Percentiles rank a stretch among this genome's conserved stretches.
Conservation (phyloP, 2,329 filamentous ascomycete species). For the Rutstroemia sp. region DNA sequence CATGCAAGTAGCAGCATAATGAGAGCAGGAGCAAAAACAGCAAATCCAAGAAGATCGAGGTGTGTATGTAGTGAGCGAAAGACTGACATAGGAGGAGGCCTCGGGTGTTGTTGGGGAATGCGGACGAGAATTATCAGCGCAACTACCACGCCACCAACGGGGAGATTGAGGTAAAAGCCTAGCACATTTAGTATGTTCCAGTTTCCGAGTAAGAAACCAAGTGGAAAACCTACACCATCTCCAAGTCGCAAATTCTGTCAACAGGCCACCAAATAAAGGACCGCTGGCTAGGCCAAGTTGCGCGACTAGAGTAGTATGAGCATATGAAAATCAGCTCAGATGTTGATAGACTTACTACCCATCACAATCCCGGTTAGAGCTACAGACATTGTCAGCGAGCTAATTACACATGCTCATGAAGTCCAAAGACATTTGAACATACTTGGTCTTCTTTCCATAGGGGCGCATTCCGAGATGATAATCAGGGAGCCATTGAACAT, state of each 20-base stretch:
- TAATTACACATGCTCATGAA: background rate
- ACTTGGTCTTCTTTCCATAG: background rate
- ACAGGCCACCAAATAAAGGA: conserved; percentile 34
- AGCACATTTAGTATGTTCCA: background rate
- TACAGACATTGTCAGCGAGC: background rate
- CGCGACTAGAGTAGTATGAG: conserved; percentile 29
- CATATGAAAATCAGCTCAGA: background rate
- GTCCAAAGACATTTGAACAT: background rate
- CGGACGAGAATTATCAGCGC: conserved; percentile 32
- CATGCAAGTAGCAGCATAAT: conserved; percentile 31
- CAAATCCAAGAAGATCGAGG: conserved; percentile 29
- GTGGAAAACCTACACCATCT: background rate
- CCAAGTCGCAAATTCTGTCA: conserved; percentile 33
- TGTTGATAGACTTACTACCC: background rate
- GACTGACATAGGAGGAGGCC: background rate
- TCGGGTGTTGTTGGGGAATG: conserved; percentile 21
- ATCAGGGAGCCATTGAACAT: conserved; percentile 1
- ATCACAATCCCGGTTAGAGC: background rate
- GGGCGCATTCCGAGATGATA: background rate
- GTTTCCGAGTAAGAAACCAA: conserved; percentile 21
- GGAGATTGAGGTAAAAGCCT: conserved; percentile 35
- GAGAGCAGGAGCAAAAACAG: conserved; percentile 28
- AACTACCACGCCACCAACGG: conserved; percentile 31
- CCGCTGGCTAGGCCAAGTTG: conserved; percentile 35
- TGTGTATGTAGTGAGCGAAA: conserved; percentile 13